Evolutionary conservation across 2,329 filamentous ascomycete genomes (phyloP).

Genomic region (Setomelanomma holmii): DNA sequence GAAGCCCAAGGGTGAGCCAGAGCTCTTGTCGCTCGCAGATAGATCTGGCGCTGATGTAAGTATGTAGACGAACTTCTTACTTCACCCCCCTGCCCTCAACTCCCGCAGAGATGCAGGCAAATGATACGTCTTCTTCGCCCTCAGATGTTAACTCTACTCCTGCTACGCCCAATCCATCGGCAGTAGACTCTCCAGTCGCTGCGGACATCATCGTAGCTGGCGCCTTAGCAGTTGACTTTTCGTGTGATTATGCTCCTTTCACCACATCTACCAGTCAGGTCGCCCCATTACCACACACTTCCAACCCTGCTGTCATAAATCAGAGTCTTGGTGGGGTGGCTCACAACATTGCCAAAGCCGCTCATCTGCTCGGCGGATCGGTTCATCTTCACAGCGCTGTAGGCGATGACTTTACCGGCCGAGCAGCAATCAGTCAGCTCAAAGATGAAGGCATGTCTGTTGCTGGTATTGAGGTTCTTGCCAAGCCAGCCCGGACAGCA

Average conservation of each 20-base stretch:
- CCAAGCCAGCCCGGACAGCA: conserved; percentile 70
- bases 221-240: conserved; percentile 86
- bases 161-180: conserved; percentile 6
- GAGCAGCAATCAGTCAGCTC: conserved; percentile 73
- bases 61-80: conserved; percentile 39
- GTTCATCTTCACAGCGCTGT: conserved; percentile 82
- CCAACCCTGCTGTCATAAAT: conserved; percentile 81
- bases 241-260: conserved; percentile 75
- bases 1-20: conserved; percentile 49
- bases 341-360: conserved; percentile 87
- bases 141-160: conserved; percentile 16
- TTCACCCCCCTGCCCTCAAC: conserved; percentile 31
- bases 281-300: conserved; percentile 71
- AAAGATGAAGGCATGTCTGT: conserved; percentile 69
- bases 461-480: conserved; percentile 62
- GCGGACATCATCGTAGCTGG: conserved; percentile 83
- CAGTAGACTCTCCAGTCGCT: conserved; percentile 3
- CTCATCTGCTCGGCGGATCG: conserved; percentile 70
- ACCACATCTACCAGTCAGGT: conserved; percentile 46
- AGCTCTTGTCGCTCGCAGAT: conserved; percentile 34
- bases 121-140: conserved; percentile 22
- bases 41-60: conserved; percentile 48
- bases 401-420: conserved; percentile 79
- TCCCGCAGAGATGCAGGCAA: conserved; percentile 13
- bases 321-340: conserved; percentile 91